Conservation (phyloP, 129 eudicot species). For the Kitagawia praeruptora region DNA sequence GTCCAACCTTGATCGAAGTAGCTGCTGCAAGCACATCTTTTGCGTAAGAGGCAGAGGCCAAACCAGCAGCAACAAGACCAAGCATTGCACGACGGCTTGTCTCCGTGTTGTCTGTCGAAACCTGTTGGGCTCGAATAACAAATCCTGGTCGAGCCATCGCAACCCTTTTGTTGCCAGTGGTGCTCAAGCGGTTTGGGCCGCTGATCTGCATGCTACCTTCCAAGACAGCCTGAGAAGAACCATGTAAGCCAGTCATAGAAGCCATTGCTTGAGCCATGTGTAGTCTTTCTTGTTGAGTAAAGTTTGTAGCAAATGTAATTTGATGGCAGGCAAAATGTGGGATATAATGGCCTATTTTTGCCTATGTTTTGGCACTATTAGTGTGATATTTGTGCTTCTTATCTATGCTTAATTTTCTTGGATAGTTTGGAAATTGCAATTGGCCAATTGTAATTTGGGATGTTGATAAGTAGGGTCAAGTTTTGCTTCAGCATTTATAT, state of each 20-base stretch:
- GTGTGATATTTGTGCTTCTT: constrained; percentile 36
- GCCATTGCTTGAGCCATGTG: constrained; percentile 67
- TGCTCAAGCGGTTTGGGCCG: constrained; percentile 45
- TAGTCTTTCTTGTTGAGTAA: background rate
- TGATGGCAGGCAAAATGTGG: constrained; percentile 23
- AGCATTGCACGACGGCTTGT: constrained; percentile 83
- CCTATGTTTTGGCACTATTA: background rate
- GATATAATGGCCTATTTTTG: constrained; percentile 1
- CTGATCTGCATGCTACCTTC: constrained; percentile 63
- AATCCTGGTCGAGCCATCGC: constrained; percentile 36
- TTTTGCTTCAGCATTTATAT: background rate
- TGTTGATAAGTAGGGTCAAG: background rate
- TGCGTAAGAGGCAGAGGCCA: constrained; percentile 67
- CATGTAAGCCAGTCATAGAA: constrained; percentile 71
- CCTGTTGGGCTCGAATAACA: constrained; percentile 72
- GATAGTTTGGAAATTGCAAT: constrained; percentile 47
- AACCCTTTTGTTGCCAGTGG: constrained; percentile 29
- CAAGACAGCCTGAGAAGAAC: constrained; percentile 66
- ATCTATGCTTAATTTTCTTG: constrained; percentile 30
- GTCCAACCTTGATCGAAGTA: constrained; percentile 34
- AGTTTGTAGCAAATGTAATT: background rate
- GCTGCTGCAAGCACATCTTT: constrained; percentile 90
- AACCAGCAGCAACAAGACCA: constrained; percentile 89
- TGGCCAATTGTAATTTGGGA: constrained; percentile 38
- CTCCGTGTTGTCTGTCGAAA: constrained; percentile 41